Conservation (phyloP, 495 filamentous ascomycete species). For the Cercophora scortea region DNA sequence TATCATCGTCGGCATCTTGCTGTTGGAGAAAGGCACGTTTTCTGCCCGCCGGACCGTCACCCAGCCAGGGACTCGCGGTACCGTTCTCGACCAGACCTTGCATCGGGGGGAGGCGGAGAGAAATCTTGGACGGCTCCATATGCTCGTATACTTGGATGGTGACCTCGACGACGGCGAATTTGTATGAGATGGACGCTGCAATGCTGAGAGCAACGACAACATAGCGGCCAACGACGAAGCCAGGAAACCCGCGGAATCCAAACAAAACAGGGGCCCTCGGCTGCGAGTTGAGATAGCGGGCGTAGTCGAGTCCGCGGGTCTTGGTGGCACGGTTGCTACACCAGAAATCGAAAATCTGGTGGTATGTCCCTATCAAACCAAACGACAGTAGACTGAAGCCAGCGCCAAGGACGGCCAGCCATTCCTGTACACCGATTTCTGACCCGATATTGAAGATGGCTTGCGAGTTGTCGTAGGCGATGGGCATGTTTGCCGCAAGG, state of each 20-base stretch:
- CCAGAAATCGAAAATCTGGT: constrained; percentile 2
- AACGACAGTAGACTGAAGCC: constrained; percentile 1
- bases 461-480: background rate
- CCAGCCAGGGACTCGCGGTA: constrained; percentile 3
- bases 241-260: constrained; percentile 1
- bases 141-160: background rate
- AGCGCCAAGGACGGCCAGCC: constrained; percentile 1
- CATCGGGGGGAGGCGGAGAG: background rate
- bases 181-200: background rate
- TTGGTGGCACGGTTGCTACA: background rate
- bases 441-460: background rate
- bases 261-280: background rate
- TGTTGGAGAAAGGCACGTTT: background rate
- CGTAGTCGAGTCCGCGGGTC: constrained; percentile 1
- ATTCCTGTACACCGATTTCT: background rate
- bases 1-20: background rate
- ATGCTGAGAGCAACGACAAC: background rate
- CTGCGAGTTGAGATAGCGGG: constrained; percentile 5
- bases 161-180: constrained; percentile 1
- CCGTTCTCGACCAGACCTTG: background rate
- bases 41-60: background rate
- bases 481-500: background rate
- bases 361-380: background rate
- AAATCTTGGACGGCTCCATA: background rate
- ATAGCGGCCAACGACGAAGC: background rate